phyloP scores from a whole-genome alignment of 495 filamentous ascomycete species.

The Lophiostoma macrostomum region DNA sequence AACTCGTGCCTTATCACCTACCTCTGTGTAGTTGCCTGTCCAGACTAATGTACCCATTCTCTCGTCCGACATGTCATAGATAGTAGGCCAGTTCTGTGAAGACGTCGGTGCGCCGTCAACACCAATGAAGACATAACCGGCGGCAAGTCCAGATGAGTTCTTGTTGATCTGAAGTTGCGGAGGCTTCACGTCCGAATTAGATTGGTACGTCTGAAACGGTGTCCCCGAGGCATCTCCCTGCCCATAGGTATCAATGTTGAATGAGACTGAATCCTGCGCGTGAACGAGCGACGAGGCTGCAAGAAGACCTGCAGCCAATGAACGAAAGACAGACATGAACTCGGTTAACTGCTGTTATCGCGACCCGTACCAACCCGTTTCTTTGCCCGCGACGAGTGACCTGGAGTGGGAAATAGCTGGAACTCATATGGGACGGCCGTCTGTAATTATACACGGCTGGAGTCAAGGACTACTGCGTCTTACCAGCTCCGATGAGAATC shows the following conservation, averaged over 20 bases:
- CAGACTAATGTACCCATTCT: slow-evolving; percentile 12
- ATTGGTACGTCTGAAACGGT: slow-evolving; percentile 7
- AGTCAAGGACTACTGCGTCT: no score
- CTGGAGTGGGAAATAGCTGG: no score
- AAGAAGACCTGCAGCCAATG: not conserved
- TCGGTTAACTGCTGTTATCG: no score
- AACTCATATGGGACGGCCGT: no score
- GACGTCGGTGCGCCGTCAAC: slow-evolving; percentile 7
- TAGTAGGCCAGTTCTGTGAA: not conserved
- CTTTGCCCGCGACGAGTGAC: no score
- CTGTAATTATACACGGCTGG: no score
- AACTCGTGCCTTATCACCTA: no score
- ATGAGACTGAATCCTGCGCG: slow-evolving; percentile 9
- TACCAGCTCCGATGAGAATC: no score
- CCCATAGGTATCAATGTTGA: slow-evolving; percentile 2
- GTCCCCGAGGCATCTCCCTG: slow-evolving; percentile 1
- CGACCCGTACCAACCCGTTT: no score
- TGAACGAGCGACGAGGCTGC: not conserved
- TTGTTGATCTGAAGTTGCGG: slow-evolving; percentile 8
- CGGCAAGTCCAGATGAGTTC: slow-evolving; percentile 1
- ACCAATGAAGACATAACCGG: not conserved
- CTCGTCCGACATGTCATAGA: slow-evolving; percentile 7
- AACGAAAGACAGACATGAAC: no score
- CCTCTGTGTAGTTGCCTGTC: slow-evolving; percentile 2
- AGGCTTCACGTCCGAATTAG: slow-evolving; percentile 4